A percentile compares a stretch with the other conserved stretches of the same genome.
Conservation (phyloP, 495 filamentous ascomycete genomes). For the Penicillium waksmanii region DNA sequence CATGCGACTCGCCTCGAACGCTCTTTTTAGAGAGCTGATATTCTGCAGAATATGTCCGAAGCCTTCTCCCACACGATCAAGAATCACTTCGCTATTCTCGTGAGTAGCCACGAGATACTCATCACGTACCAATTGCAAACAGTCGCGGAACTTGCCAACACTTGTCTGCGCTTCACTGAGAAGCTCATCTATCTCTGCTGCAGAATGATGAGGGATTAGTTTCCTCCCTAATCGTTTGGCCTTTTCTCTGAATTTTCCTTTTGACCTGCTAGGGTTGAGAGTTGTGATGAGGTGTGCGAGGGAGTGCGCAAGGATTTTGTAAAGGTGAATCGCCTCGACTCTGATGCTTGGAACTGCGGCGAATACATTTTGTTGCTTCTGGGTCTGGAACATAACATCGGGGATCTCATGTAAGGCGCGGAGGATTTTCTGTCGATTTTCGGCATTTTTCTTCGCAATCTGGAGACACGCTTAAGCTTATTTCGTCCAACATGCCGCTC, state of each 20-base stretch:
- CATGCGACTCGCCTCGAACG: not conserved
- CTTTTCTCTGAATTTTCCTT: conserved; percentile 6
- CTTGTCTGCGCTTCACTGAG: not conserved
- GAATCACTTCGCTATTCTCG: not conserved
- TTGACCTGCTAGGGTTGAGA: not conserved
- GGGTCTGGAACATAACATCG: not conserved
- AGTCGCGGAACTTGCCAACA: not conserved
- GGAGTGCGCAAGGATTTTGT: not conserved
- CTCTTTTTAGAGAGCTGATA: not conserved
- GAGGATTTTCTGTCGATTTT: conserved; percentile 1
- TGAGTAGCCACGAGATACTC: not conserved
- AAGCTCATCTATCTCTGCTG: not conserved
- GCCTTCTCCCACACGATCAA: not conserved
- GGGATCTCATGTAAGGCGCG: conserved; percentile 1
- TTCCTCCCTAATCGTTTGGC: not conserved
- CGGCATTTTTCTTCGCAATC: conserved; percentile 6
- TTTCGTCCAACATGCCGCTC: too few species aligned
- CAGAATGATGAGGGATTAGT: not conserved
- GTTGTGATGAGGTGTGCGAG: conserved; percentile 1
- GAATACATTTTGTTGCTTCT: conserved; percentile 1
- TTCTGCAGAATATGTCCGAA: not conserved
- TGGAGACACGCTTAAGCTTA: not conserved
- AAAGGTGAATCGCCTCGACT: not conserved
- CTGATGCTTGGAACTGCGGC: not conserved
- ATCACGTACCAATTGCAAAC: conserved; percentile 1